Base-by-base conservation (phyloP, 2,329 filamentous ascomycete genomes). In the Calonectria fujianensis region DNA sequence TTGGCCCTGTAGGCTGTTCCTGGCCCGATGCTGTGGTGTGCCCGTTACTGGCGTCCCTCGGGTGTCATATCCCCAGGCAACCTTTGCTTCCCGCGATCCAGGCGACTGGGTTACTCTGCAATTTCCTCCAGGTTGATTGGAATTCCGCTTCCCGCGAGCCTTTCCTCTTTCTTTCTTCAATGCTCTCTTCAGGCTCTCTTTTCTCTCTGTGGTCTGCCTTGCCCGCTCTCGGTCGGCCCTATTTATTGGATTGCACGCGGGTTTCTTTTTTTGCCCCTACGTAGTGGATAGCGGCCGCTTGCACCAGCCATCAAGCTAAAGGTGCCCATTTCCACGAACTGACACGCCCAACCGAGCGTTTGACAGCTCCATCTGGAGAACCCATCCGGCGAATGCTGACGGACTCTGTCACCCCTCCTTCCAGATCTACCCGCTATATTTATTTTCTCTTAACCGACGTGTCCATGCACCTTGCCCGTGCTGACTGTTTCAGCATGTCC, bases 51-150 rank as follows among this genome's bases (percentile, higher is more conserved):
- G 48, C 54, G 69, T 71, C 69, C 24, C 50, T 27, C 37, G 50
- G 32, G 65, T 73, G 74, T 73, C 75, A 79, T 80, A 76, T 81
- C 77, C 73, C 78, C 31, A 73, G 78, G 78, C 80, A 81, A 81
- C 80, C 70, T 75, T 29, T 37, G 59, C 35, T 20, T 45, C 50
- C 71, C 66, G 73, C 68, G 59, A 73, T 71, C 73, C 68, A 69
- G 64, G 69, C 54, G 57, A 57, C 41, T 65, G 54, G 74, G 63
- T 70, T 74, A 64, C 64, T 72, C 57, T 39, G 69, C 68, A 80
- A 79, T 77, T 67, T 77, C 74, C 76, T 81, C 68, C 77, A 73
- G 75, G 67, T 75, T 78, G 78, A 74, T 76, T 81, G 79, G 74
- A 79, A 80, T 80, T 78, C 63, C 50, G 39, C 50, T 31, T 50